phyloP scores from a whole-genome alignment of 257 asterid species.

The Mentha longifolia region DNA sequence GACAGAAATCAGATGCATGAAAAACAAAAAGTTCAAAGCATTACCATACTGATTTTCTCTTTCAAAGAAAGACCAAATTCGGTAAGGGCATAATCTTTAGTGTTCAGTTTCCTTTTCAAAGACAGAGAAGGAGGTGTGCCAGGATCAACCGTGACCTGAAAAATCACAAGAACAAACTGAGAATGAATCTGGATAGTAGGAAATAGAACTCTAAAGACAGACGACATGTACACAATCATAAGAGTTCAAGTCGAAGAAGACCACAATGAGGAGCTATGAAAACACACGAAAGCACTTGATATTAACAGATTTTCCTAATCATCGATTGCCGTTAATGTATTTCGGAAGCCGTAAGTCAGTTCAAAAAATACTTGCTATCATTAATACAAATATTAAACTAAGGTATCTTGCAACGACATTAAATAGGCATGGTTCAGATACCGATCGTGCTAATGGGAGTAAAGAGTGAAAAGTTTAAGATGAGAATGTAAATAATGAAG shows the following conservation, averaged over 20 bases:
- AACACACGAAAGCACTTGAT: conserved; percentile 3
- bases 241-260: not conserved
- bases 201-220: not conserved
- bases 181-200: conserved; percentile 12
- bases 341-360: not conserved
- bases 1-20: conserved; percentile 4
- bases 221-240: conserved; percentile 3
- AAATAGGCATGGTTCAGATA: not conserved
- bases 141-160: conserved; percentile 67
- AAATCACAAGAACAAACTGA: conserved; percentile 21
- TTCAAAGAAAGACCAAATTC: conserved; percentile 65
- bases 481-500: not conserved
- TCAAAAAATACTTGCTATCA: not conserved
- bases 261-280: conserved; percentile 16
- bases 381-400: conserved; percentile 15
- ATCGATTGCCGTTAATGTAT: not conserved
- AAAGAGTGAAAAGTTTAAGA: conserved; percentile 8
- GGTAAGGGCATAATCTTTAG: conserved; percentile 58
- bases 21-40: not conserved
- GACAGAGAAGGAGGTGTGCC: conserved; percentile 77
- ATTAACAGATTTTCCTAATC: not conserved
- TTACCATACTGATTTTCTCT: conserved; percentile 78
- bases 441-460: not conserved
- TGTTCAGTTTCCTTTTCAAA: conserved; percentile 72
- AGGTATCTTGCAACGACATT: not conserved